These are phyloP conservation scores for Histomonas meleagridis DNA, from an alignment of 208 protist genomes.

Conservation along the genomic window DNA sequence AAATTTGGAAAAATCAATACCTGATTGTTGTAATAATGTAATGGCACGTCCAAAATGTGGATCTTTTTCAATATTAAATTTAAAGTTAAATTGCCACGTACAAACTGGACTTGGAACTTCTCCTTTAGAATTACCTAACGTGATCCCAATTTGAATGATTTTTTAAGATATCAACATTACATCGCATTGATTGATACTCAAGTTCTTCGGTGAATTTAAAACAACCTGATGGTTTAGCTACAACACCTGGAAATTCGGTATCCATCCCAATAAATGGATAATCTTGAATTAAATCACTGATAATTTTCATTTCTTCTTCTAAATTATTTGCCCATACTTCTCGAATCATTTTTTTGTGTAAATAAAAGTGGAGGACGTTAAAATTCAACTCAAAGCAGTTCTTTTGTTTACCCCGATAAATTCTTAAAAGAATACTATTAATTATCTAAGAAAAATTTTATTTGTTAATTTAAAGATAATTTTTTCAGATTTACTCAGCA, in stretches of 20 bases:
- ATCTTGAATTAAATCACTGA: conserved; percentile 74
- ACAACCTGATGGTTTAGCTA: conserved; percentile 54
- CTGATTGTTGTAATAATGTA: conserved; percentile 72
- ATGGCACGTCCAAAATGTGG: conserved; percentile 90
- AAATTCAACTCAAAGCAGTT: too few species aligned
- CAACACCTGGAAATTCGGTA: conserved; percentile 95
- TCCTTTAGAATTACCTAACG: conserved; percentile 83
- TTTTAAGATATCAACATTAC: conserved; percentile 94
- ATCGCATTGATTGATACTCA: conserved; percentile 53
- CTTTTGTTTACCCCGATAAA: too few species aligned
- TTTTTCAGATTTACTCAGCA: too few species aligned
- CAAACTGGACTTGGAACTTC: conserved; percentile 71
- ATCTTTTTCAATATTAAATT: conserved; percentile 81
- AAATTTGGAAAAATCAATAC: conserved; percentile 76
- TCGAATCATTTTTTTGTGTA: neutral
- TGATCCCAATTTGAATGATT: conserved; percentile 94
- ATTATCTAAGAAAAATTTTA: too few species aligned
- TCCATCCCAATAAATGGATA: conserved; percentile 80
- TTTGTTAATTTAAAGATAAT: too few species aligned
- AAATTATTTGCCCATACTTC: conserved; percentile 50
- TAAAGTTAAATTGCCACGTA: conserved; percentile 98
- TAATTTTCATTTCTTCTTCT: conserved; percentile 78
- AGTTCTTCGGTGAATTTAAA: conserved; percentile 38
- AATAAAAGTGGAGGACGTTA: too few species aligned
- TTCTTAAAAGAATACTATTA: too few species aligned